phyloP scores from a whole-genome alignment of 305 asterid genomes.

The Caryopteris hybrid region DNA sequence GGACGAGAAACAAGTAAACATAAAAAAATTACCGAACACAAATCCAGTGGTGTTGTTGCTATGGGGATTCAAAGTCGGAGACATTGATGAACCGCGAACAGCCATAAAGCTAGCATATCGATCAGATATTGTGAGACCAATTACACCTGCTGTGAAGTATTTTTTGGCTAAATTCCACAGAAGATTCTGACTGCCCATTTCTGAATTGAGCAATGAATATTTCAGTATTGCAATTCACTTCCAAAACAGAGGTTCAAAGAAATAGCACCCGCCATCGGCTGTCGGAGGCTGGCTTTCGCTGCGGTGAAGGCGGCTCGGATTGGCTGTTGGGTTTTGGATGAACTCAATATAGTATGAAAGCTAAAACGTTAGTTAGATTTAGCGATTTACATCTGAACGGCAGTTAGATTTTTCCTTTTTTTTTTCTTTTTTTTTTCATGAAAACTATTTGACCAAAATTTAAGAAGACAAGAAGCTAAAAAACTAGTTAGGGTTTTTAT shows the following conservation, averaged over 20 bases:
- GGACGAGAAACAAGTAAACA: background rate
- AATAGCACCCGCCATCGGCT: conserved; percentile 10
- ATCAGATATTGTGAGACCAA: conserved; percentile 65
- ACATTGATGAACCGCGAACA: conserved; percentile 78
- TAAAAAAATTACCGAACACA: conserved; percentile 36
- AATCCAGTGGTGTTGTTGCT: conserved; percentile 21
- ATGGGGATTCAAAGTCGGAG: conserved; percentile 72
- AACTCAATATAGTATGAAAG: too few relatives aligned
- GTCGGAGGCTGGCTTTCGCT: background rate
- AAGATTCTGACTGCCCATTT: conserved; percentile 39
- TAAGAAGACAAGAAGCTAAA: too few relatives aligned
- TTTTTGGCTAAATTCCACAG: conserved; percentile 51
- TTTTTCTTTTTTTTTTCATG: too few relatives aligned
- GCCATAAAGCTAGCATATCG: conserved; percentile 57
- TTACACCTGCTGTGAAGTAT: conserved; percentile 48
- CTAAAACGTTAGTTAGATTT: too few relatives aligned
- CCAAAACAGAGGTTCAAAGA: background rate
- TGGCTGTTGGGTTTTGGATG: too few relatives aligned
- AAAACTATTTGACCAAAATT: too few relatives aligned
- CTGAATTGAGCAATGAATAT: background rate
- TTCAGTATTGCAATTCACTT: background rate
- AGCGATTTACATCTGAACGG: too few relatives aligned
- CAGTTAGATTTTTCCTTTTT: too few relatives aligned
- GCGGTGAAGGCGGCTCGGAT: too few relatives aligned
- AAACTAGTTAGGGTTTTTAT: too few relatives aligned